Conservation (phyloP, 768 basidiomycete species). For the Melanogaster broomeanus region DNA sequence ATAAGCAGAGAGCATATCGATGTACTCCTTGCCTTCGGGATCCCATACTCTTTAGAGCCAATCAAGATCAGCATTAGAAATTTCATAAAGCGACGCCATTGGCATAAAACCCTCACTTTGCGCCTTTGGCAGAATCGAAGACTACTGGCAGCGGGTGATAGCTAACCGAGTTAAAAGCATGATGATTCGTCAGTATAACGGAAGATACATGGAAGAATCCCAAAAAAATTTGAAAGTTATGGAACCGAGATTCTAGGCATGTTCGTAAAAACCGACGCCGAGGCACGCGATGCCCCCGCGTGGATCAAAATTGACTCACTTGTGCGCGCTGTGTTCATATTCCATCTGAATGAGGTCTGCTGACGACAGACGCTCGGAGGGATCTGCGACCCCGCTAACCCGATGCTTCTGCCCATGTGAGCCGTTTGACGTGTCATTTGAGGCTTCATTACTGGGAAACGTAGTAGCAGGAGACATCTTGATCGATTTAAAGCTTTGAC, state of each 20-base stretch:
- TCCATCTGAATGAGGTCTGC: slow-evolving; percentile 78
- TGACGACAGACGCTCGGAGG: slow-evolving; percentile 45
- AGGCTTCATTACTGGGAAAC: not conserved
- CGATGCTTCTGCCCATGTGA: slow-evolving; percentile 15
- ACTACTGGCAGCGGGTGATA: slow-evolving; percentile 96
- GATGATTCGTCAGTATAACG: slow-evolving; percentile 34
- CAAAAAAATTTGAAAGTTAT: slow-evolving; percentile 6
- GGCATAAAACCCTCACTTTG: slow-evolving; percentile 68
- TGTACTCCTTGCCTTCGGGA: slow-evolving; percentile 92
- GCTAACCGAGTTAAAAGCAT: slow-evolving; percentile 58
- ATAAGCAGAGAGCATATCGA: slow-evolving; percentile 98
- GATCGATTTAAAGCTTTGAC: not conserved
- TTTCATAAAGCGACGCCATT: slow-evolving; percentile 7
- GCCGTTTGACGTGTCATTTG: slow-evolving; percentile 18
- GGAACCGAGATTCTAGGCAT: too few species aligned
- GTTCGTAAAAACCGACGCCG: slow-evolving; percentile 20
- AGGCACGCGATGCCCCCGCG: slow-evolving; percentile 12
- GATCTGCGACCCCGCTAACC: not conserved
- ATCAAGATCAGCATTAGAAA: slow-evolving; percentile 1
- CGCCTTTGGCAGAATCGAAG: slow-evolving; percentile 87
- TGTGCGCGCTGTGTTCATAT: slow-evolving; percentile 83
- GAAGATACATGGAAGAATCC: slow-evolving; percentile 24
- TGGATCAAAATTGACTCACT: slow-evolving; percentile 54
- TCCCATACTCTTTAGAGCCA: slow-evolving; percentile 72
- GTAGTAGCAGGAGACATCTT: slow-evolving; percentile 29